phyloP scores from a whole-genome alignment of 2,329 filamentous ascomycete genomes.

The Plectosphaerella cucumerina region DNA sequence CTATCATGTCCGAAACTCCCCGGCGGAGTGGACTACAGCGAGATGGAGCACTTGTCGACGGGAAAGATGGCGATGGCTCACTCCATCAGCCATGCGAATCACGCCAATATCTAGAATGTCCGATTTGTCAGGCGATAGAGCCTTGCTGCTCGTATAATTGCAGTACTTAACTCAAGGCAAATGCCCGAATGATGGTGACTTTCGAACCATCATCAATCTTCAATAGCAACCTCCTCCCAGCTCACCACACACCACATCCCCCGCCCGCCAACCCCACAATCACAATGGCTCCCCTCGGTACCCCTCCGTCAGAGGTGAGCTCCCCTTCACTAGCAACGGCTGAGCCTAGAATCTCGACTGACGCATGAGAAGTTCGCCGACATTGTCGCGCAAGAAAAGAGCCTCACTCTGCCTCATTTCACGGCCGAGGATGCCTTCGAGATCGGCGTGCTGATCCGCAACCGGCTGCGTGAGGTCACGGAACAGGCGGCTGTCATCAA shows the following conservation, averaged over 20 bases:
- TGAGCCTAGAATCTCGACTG: not conserved
- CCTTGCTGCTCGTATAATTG: too few species aligned
- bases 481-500: slow-evolving; percentile 5
- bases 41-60: too few species aligned
- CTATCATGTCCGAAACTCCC: not conserved
- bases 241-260: not conserved
- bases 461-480: slow-evolving; percentile 4
- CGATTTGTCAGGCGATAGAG: too few species aligned
- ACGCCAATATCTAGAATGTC: too few species aligned
- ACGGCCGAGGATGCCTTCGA: slow-evolving; percentile 6
- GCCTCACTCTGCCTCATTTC: slow-evolving; percentile 3
- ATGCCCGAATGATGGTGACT: too few species aligned
- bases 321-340: not conserved
- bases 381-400: slow-evolving; percentile 5
- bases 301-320: not conserved
- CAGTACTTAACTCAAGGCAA: too few species aligned
- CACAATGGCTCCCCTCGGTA: not conserved
- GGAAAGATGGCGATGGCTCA: too few species aligned
- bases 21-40: not conserved
- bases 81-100: too few species aligned
- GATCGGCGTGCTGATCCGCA: slow-evolving; percentile 5
- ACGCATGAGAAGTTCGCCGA: slow-evolving; percentile 3
- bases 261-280: not conserved
- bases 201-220: too few species aligned
- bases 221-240: too few species aligned